Conservation (phyloP, 2,329 filamentous ascomycete genomes). For the Arachnomyces sp. region DNA sequence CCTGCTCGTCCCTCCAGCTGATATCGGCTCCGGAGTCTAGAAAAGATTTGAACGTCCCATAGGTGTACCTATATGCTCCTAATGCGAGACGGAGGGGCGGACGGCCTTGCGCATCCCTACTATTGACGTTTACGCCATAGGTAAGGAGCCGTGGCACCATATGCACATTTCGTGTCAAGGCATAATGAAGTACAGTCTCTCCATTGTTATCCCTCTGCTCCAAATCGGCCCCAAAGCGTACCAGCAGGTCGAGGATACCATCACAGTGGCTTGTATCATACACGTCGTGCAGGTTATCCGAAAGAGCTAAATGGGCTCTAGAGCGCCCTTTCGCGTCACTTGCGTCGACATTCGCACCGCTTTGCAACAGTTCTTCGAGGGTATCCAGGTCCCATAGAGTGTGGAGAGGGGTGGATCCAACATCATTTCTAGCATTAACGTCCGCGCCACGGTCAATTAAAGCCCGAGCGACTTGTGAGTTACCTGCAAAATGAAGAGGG, state of each 20-base stretch:
- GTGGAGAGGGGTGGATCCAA: too few species aligned
- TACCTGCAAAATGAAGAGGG: too few species aligned
- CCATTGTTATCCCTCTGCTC: conserved; percentile 10
- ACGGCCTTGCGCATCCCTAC: neutral
- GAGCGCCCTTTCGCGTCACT: too few species aligned
- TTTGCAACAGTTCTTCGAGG: too few species aligned
- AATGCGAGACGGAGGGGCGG: conserved; percentile 10
- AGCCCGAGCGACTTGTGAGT: too few species aligned
- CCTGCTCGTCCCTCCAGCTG: conserved; percentile 12
- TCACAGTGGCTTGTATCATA: neutral
- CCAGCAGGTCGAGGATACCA: neutral
- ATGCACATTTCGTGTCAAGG: neutral
- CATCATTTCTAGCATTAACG: too few species aligned
- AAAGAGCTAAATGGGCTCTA: too few species aligned
- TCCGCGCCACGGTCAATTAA: too few species aligned
- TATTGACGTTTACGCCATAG: conserved; percentile 3
- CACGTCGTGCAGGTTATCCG: too few species aligned
- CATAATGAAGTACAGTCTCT: conserved; percentile 13
- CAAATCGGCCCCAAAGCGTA: conserved; percentile 1
- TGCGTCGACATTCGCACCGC: too few species aligned
- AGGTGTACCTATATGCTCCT: conserved; percentile 8
- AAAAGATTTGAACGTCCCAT: conserved; percentile 7
- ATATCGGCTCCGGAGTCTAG: conserved; percentile 13
- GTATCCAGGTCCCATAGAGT: too few species aligned
- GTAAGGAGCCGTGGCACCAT: neutral